Evolutionary conservation across 306 rosid species (phyloP), one percentile per base, ranked within the genome.

Genomic region (Lathyrus tuberosus): DNA sequence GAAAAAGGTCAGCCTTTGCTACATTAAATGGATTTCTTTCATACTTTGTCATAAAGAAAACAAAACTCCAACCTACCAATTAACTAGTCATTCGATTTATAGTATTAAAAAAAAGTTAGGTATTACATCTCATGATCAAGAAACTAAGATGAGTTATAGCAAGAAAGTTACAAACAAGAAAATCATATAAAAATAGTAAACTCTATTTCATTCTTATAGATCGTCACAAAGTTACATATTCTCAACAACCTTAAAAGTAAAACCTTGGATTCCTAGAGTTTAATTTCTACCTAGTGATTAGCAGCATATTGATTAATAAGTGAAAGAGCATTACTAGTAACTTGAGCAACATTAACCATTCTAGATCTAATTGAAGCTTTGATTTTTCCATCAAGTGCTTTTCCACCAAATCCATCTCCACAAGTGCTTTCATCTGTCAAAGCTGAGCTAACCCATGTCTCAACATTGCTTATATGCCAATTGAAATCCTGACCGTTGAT

Each of bases 381-480:
- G 1, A 82, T 67, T 12, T n/a, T 68, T 0, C 86, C 86, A 40
- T 62, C 33, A 3, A 78, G 44, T 0, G 71, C 78, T 0, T 67
- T 78, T 9, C 86, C 86, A 1, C 70, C 76, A 37, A 82, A 82
- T 2, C 86, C 86, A 62, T 82, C 86, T 6, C 73, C 15, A 35
- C 86, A 82, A 5, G 83, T 82, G n/a, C 10, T 53, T 3, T 67
- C 81, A 54, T 82, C 86, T 1, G 86, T 82, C 54, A 82, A 53
- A 0, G 83, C 86, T 0, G 83, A 30, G 4, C 83, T 78, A 0
- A 82, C 86, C 83, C 86, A 82, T 0, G 86, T 82, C 70, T 82
- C 86, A 4, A 82, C 83, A 57, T 82, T 82, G 37, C 86, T 82
- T 5, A 82, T 82, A 31, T 82, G 86, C 86, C 86, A 82, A 1